Percentiles rank a stretch among this genome's conserved stretches.
Evolutionary conservation across 2,329 filamentous ascomycete genomes (phyloP).

Genomic region (Metarhizium album): DNA sequence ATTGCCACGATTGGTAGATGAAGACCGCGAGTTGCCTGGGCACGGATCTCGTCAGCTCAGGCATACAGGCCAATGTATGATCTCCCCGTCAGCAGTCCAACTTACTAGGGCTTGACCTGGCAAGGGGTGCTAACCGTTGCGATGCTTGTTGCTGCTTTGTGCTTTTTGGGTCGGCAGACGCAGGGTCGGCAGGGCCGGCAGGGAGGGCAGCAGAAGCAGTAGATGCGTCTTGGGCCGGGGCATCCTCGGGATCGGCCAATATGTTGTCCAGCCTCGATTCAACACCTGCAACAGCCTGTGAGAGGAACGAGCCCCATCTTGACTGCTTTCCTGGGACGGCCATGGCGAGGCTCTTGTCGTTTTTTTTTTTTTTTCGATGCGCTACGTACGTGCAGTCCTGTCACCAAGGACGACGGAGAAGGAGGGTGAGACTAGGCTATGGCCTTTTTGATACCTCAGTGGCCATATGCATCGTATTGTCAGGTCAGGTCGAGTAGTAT

Average conservation of each 20-base stretch:
- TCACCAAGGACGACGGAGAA: neutral
- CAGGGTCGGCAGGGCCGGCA: neutral
- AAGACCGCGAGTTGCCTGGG: constrained; percentile 46
- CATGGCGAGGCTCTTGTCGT: constrained; percentile 25
- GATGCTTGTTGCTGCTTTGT: constrained; percentile 16
- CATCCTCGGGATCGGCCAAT: constrained; percentile 62
- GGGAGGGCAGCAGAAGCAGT: constrained; percentile 1
- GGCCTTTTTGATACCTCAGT: neutral
- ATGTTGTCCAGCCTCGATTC: constrained; percentile 91
- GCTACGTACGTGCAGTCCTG: neutral
- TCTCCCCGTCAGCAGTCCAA: neutral
- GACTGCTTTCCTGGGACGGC: constrained; percentile 37
- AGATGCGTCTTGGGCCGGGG: constrained; percentile 17
- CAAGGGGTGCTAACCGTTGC: constrained; percentile 16
- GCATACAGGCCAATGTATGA: neutral
- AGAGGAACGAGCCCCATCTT: constrained; percentile 70
- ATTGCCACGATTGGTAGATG: constrained; percentile 53
- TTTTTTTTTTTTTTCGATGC: constrained; percentile 5
- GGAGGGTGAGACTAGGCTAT: neutral
- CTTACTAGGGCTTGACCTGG: constrained; percentile 17
- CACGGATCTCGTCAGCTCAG: neutral
- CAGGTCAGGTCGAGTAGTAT: neutral
- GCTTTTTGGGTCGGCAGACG: neutral
- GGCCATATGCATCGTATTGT: neutral
- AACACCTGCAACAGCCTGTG: constrained; percentile 84